A percentile compares a stretch with the other conserved stretches of the same genome.
phyloP scores from a whole-genome alignment of 2,329 filamentous ascomycete genomes.

The Sordariomycetes sp. region DNA sequence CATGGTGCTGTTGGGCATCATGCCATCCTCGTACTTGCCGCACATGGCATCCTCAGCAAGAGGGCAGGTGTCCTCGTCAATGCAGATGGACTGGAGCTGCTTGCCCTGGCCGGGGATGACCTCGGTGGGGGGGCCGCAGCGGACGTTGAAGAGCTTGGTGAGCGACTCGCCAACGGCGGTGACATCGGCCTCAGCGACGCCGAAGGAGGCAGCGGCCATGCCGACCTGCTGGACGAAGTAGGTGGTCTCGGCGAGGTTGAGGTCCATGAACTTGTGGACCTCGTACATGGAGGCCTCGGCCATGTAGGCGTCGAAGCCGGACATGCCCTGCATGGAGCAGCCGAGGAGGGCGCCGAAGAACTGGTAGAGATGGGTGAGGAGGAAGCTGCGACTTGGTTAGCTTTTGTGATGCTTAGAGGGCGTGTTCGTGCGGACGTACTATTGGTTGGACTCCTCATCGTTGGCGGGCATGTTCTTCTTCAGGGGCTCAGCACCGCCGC shows the following conservation, averaged over 20 bases:
- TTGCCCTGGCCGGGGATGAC: slow-evolving; percentile 33
- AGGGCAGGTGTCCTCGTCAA: slow-evolving; percentile 35
- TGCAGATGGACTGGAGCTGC: slow-evolving; percentile 48
- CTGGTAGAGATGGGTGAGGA: slow-evolving; percentile 52
- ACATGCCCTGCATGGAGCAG: slow-evolving; percentile 40
- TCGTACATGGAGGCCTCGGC: slow-evolving; percentile 37
- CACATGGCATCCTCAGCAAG: slow-evolving; percentile 35
- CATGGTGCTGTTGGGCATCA: slow-evolving; percentile 8
- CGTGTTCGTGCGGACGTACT: slow-evolving; percentile 26
- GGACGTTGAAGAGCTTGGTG: slow-evolving; percentile 38
- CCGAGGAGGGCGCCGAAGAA: slow-evolving; percentile 52
- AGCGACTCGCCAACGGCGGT: slow-evolving; percentile 37
- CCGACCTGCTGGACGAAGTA: slow-evolving; percentile 54
- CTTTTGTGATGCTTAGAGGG: background rate
- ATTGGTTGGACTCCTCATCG: slow-evolving; percentile 41
- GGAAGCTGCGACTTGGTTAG: slow-evolving; percentile 25
- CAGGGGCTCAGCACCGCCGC: slow-evolving; percentile 44
- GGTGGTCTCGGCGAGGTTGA: slow-evolving; percentile 37
- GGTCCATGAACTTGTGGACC: slow-evolving; percentile 52
- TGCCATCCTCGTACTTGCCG: slow-evolving; percentile 26
- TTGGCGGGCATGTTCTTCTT: slow-evolving; percentile 46
- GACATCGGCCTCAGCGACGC: slow-evolving; percentile 45
- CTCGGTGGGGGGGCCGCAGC: slow-evolving; percentile 35
- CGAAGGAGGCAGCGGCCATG: slow-evolving; percentile 46
- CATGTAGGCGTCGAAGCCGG: slow-evolving; percentile 38